Evolutionary conservation across 768 basidiomycete genomes (phyloP).

Genomic region (Trametes cingulata): DNA sequence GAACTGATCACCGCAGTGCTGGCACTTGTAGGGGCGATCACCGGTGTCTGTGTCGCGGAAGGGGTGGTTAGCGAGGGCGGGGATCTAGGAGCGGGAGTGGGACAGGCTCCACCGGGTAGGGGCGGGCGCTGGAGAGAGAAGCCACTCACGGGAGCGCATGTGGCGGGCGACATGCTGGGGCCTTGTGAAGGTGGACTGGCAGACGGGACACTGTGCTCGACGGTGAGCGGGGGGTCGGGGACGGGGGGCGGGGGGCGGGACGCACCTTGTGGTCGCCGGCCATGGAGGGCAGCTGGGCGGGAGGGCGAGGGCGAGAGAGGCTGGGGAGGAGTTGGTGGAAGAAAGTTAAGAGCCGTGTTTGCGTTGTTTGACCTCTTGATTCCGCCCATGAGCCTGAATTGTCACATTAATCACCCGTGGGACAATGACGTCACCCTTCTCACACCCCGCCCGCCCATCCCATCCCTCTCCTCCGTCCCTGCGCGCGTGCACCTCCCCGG

Average conservation of each 20-base stretch:
- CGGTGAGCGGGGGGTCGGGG: slow-evolving; percentile 13
- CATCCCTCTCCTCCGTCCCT: background rate
- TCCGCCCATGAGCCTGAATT: slow-evolving; percentile 7
- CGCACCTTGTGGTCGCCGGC: slow-evolving; percentile 36
- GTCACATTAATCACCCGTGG: slow-evolving; percentile 24
- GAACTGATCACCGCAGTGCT: slow-evolving; percentile 87
- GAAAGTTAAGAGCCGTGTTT: slow-evolving; percentile 18
- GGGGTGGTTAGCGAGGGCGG: slow-evolving; percentile 12
- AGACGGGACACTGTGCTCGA: slow-evolving; percentile 66
- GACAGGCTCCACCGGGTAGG: slow-evolving; percentile 19
- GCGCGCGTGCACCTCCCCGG: background rate
- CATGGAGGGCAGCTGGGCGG: slow-evolving; percentile 21
- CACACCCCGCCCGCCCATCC: slow-evolving; percentile 3
- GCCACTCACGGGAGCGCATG: slow-evolving; percentile 83
- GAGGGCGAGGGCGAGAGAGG: slow-evolving; percentile 8
- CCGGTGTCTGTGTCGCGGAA: slow-evolving; percentile 66
- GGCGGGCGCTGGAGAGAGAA: slow-evolving; percentile 17
- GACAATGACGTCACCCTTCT: slow-evolving; percentile 19
- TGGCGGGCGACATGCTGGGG: slow-evolving; percentile 89
- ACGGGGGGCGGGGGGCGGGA: slow-evolving; percentile 13
- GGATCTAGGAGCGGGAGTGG: slow-evolving; percentile 10
- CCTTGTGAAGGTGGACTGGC: slow-evolving; percentile 83
- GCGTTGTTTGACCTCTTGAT: slow-evolving; percentile 15
- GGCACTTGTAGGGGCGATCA: slow-evolving; percentile 87
- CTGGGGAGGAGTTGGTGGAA: slow-evolving; percentile 19